A percentile compares a stretch with the other conserved stretches of the same genome.
Conservation (phyloP, 1,284 basidiomycete genomes). For the Apiotrichum montevideense region DNA sequence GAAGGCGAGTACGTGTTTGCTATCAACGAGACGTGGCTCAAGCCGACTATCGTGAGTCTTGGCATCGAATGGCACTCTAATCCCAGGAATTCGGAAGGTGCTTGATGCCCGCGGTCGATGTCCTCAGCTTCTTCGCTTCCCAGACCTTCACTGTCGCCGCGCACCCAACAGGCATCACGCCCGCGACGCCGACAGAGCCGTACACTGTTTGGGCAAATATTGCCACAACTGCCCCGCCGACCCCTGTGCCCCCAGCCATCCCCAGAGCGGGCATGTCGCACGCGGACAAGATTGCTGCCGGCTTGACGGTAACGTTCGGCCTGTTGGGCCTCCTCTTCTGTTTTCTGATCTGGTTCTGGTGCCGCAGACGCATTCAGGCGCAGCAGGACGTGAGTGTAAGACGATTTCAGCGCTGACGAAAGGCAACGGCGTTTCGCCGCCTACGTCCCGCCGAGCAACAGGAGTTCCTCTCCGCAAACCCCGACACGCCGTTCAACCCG, state of each 20-base stretch:
- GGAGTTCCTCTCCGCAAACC: conserved; percentile 36
- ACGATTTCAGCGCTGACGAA: neutral
- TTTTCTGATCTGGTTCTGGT: conserved; percentile 7
- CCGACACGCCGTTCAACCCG: conserved; percentile 31
- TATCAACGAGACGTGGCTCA: conserved; percentile 43
- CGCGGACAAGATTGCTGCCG: neutral
- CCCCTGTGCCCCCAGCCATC: conserved; percentile 11
- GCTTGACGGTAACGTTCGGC: conserved; percentile 28
- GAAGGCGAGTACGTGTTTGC: conserved; percentile 44
- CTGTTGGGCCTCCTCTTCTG: conserved; percentile 26
- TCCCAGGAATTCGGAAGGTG: conserved; percentile 26
- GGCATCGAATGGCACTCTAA: neutral
- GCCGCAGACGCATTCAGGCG: neutral
- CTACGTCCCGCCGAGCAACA: conserved; percentile 32
- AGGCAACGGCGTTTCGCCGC: conserved; percentile 36
- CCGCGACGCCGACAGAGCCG: conserved; percentile 13
- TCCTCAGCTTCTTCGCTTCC: conserved; percentile 41
- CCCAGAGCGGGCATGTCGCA: too few relatives aligned
- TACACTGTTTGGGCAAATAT: conserved; percentile 33
- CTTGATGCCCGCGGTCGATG: conserved; percentile 22
- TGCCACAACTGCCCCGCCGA: conserved; percentile 21
- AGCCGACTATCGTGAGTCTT: conserved; percentile 35
- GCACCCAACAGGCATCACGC: conserved; percentile 20
- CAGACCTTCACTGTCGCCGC: conserved; percentile 32
- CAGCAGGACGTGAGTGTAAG: neutral